These are phyloP conservation scores for Euphorbia celastroides DNA, from an alignment of 441 rosid species.

Conservation along the genomic window DNA sequence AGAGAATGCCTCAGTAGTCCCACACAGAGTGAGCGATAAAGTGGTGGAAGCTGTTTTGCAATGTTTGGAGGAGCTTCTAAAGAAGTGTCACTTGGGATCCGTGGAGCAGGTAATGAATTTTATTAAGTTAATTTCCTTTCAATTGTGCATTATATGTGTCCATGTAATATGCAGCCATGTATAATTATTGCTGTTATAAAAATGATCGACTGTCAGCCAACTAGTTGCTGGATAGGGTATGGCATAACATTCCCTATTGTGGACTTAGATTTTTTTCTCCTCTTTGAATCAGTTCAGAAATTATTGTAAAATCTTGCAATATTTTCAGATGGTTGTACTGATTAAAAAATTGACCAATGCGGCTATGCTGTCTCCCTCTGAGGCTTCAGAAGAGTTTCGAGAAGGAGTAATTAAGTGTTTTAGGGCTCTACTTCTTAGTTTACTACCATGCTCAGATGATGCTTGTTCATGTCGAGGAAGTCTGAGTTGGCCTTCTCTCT, in stretches of 20 bases:
- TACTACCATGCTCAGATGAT: slow-evolving; percentile 51
- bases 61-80: slow-evolving; percentile 84
- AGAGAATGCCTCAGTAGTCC: slow-evolving; percentile 19
- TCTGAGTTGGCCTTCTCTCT: slow-evolving; percentile 51
- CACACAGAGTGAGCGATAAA: slow-evolving; percentile 56
- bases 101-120: slow-evolving; percentile 62
- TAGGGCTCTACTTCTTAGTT: slow-evolving; percentile 50
- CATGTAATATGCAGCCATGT: neutral
- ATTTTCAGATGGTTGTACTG: slow-evolving; percentile 67
- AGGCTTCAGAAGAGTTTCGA: slow-evolving; percentile 92
- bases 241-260: neutral
- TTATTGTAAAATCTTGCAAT: slow-evolving; percentile 5
- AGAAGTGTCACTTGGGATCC: slow-evolving; percentile 59
- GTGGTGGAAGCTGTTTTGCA: slow-evolving; percentile 72
- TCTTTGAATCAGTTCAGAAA: neutral
- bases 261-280: neutral
- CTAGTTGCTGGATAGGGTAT: neutral
- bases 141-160: neutral
- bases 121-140: neutral
- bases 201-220: neutral
- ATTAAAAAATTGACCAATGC: slow-evolving; percentile 72
- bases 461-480: slow-evolving; percentile 59
- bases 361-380: slow-evolving; percentile 64
- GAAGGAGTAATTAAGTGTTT: slow-evolving; percentile 85
- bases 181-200: neutral